Conservation (phyloP, 345 rosid genomes). For the Hevea brasiliensis region DNA sequence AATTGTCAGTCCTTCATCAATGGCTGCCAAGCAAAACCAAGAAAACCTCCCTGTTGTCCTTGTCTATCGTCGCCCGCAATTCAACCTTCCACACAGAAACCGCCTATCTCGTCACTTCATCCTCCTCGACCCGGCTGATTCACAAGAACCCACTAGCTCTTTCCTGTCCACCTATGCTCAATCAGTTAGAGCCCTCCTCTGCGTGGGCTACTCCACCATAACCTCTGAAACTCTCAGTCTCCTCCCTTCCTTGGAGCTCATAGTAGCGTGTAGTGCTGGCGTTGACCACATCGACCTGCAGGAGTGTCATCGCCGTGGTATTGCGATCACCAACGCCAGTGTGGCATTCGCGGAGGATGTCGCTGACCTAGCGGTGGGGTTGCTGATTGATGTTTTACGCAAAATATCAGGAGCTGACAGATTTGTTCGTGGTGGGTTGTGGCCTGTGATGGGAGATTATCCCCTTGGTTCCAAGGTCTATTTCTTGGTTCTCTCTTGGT, state of each 20-base stretch:
- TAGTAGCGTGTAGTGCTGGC: slow-evolving; percentile 18
- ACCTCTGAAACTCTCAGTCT: slow-evolving; percentile 9
- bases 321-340: slow-evolving; percentile 21
- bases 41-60: no score
- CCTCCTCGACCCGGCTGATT: slow-evolving; percentile 14
- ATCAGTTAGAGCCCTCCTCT: slow-evolving; percentile 16
- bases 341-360: slow-evolving; percentile 12
- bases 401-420: slow-evolving; percentile 16
- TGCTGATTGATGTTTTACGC: slow-evolving; percentile 24
- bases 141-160: background rate
- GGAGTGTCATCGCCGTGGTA: slow-evolving; percentile 20
- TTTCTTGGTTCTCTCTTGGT: background rate
- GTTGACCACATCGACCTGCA: slow-evolving; percentile 16
- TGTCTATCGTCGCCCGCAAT: no score
- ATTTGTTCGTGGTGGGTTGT: slow-evolving; percentile 9
- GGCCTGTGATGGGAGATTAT: slow-evolving; percentile 18
- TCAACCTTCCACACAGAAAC: no score
- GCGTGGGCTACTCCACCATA: background rate
- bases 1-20: no score
- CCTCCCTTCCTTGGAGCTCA: slow-evolving; percentile 20
- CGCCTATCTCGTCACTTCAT: background rate
- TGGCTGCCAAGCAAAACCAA: no score
- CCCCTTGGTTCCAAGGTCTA: slow-evolving; percentile 23
- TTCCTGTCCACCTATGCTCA: background rate
- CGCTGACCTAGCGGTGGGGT: slow-evolving; percentile 16